These are phyloP conservation scores for Calonectria honghensis DNA, from an alignment of 2,329 filamentous ascomycete species.

Conservation along the genomic window DNA sequence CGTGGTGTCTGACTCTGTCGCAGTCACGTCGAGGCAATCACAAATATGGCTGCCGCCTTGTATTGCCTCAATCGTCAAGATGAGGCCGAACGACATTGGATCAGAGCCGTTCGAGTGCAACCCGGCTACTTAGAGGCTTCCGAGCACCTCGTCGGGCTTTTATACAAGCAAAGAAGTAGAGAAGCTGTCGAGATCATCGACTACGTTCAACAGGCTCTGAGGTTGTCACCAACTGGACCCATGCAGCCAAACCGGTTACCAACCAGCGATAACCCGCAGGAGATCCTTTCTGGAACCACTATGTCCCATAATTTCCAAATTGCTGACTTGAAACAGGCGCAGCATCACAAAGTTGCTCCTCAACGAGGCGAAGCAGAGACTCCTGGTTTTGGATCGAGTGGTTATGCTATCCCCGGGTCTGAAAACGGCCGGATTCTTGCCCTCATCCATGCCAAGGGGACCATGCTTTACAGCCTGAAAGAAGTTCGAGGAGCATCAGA, in stretches of 20 bases:
- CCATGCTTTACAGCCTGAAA: slow-evolving; percentile 94
- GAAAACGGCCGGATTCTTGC: slow-evolving; percentile 96
- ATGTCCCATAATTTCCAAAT: slow-evolving; percentile 38
- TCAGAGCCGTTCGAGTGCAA: slow-evolving; percentile 85
- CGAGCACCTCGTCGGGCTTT: slow-evolving; percentile 91
- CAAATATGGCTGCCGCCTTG: slow-evolving; percentile 92
- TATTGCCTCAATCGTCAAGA: slow-evolving; percentile 87
- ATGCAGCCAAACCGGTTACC: slow-evolving; percentile 31
- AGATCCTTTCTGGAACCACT: slow-evolving; percentile 37
- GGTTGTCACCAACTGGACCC: slow-evolving; percentile 58
- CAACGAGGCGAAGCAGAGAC: slow-evolving; percentile 48
- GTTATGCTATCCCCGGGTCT: slow-evolving; percentile 87
- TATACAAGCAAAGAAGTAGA: slow-evolving; percentile 88
- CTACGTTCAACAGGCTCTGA: slow-evolving; percentile 85
- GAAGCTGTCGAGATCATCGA: slow-evolving; percentile 93
- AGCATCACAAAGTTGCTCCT: slow-evolving; percentile 49
- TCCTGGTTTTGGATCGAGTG: slow-evolving; percentile 65
- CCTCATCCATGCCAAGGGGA: slow-evolving; percentile 98
- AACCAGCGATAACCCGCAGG: slow-evolving; percentile 33
- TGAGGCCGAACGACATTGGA: slow-evolving; percentile 92
- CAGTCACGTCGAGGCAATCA: slow-evolving; percentile 93
- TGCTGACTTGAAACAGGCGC: slow-evolving; percentile 52
- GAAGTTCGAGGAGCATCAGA: slow-evolving; percentile 87
- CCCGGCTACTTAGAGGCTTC: slow-evolving; percentile 96
- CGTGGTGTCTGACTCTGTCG: slow-evolving; percentile 57